Conservation (phyloP, 2,329 filamentous ascomycete species). For the Tolypocladium ovalisporum region DNA sequence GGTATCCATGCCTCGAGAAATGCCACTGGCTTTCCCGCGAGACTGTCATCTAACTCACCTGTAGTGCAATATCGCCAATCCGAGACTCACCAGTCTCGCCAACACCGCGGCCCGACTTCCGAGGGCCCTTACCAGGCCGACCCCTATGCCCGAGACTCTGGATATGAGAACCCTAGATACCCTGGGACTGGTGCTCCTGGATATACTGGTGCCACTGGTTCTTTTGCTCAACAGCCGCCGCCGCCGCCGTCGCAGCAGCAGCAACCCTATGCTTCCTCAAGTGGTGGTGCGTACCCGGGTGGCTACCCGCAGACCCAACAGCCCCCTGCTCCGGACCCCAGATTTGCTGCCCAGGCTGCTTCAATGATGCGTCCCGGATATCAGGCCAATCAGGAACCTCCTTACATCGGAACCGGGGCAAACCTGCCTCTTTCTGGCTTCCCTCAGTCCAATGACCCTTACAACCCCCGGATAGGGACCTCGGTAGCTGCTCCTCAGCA, state of each 20-base stretch:
- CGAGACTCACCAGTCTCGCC: conserved; percentile 36
- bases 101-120: conserved; percentile 34
- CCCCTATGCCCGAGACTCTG: conserved; percentile 26
- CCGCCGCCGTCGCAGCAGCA: conserved; percentile 12
- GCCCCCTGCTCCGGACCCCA: conserved; percentile 20
- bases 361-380: conserved; percentile 21
- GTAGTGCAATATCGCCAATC: conserved; percentile 48
- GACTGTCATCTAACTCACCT: conserved; percentile 47
- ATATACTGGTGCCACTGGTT: conserved; percentile 33
- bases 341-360: conserved; percentile 18
- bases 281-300: conserved; percentile 18
- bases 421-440: conserved; percentile 19
- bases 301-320: conserved; percentile 21
- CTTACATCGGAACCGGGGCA: conserved; percentile 25
- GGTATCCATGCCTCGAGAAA: conserved; percentile 46
- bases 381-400: conserved; percentile 16
- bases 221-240: conserved; percentile 12
- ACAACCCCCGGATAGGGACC: conserved; percentile 17
- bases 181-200: conserved; percentile 38
- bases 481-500: conserved; percentile 19
- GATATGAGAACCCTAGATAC: conserved; percentile 35
- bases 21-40: conserved; percentile 33
- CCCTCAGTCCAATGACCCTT: conserved; percentile 16
- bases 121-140: conserved; percentile 23
- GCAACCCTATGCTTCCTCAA: conserved; percentile 16